Evolutionary conservation across 148 eudicot genomes (phyloP), one percentile per base, ranked within the genome.

Genomic region (Rhododendron williamsianum): DNA sequence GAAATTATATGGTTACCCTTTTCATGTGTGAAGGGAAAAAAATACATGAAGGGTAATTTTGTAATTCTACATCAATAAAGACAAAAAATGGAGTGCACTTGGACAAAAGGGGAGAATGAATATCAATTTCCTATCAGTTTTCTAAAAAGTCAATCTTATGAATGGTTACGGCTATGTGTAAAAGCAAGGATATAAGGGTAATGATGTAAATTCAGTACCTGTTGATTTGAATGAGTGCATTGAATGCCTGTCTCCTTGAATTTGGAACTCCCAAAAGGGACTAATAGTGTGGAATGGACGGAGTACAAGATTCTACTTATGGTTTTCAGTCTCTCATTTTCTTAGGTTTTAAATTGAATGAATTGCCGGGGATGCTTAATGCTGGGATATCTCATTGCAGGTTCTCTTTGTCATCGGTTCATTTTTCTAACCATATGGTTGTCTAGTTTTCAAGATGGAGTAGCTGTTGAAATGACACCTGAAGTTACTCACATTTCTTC

Each of bases 391-490:
- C 33, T 46, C 56, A 46, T 86, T 91, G 93, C 93, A 95, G 99
- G 96, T 91, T 83, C 89, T 77, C 90, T 91, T 82, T 90, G 88
- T 84, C 91, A 87, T 82, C 86, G 80, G 78, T 85, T 90, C 85
- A 86, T 97, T 46, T 81, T 94, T 63, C 90, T 93, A 43, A 81
- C 89, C 23, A 80, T 92, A 78, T 94, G 93, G 93, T 81, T 93
- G 41, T 90, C 86, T 78, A 89, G 89, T 81, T 86, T 90, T 74
- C 88, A 89, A 89, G 86, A 89, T 86, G 90, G 89, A 76, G 80
- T 83, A 51, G 84, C 87, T 69, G 79, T 90, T 30, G 89, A 89
- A 88, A 83, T 86, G 67, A 90, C 81, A 27, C 76, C 90, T 45
- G 90, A 89, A 67, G 86, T 89, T 48, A 87, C 77, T 71, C 86